Percentiles rank a stretch among this genome's conserved stretches.
Evolutionary conservation across 306 rosid species (phyloP).

Genomic region (Styphnolobium japonicum): DNA sequence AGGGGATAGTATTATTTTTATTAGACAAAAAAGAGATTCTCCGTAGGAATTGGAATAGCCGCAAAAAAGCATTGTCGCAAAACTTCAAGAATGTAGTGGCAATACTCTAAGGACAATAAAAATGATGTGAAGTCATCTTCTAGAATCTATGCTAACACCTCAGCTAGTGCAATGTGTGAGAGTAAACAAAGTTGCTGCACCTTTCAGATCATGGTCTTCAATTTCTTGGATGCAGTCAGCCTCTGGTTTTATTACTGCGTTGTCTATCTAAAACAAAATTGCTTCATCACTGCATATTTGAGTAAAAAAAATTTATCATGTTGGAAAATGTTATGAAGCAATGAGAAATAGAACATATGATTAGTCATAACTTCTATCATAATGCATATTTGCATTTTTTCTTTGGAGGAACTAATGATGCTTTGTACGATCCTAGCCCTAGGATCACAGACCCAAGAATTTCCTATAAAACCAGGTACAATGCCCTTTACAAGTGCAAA

Average conservation of each 20-base stretch:
- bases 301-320: neutral
- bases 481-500: too few species aligned
- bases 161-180: conserved; percentile 38
- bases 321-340: neutral
- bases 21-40: neutral
- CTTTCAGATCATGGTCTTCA: conserved; percentile 46
- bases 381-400: neutral
- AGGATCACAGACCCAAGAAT: too few species aligned
- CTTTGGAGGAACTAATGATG: too few species aligned
- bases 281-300: conserved; percentile 45
- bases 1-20: neutral
- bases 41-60: neutral
- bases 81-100: neutral
- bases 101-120: neutral
- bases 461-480: too few species aligned
- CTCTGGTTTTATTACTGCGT: conserved; percentile 26
- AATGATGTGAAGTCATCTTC: neutral
- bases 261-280: conserved; percentile 29
- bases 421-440: too few species aligned
- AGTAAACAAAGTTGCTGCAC: conserved; percentile 47
- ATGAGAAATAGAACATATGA: neutral
- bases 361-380: neutral
- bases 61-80: too few species aligned
- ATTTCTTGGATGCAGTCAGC: conserved; percentile 21
- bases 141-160: conserved; percentile 13